Evolutionary conservation across 495 filamentous ascomycete genomes (phyloP).

Genomic region (Glarea lozoyensis): DNA sequence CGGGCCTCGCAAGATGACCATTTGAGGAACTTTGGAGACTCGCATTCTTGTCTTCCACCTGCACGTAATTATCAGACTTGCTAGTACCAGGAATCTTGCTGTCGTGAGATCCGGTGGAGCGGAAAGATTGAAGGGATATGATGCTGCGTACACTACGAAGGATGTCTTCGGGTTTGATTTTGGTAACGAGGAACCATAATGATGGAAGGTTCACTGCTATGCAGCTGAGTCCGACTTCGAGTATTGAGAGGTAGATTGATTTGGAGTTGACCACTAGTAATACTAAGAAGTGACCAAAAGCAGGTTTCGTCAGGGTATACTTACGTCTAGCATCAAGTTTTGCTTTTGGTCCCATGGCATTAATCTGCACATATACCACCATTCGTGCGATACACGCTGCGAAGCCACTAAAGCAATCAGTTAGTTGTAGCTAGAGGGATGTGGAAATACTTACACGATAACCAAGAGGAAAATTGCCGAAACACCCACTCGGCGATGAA

Average conservation of each 20-base stretch:
- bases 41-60: too few relatives aligned
- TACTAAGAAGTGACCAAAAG: not conserved
- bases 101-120: constrained; percentile 1
- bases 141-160: constrained; percentile 6
- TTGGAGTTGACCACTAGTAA: constrained; percentile 8
- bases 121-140: not conserved
- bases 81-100: too few relatives aligned
- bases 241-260: constrained; percentile 14
- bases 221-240: constrained; percentile 9
- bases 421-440: not conserved
- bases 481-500: not conserved
- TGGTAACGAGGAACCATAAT: constrained; percentile 5
- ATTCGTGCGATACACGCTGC: not conserved
- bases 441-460: not conserved
- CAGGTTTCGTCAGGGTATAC: not conserved
- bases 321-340: not conserved
- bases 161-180: constrained; percentile 5
- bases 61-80: too few relatives aligned
- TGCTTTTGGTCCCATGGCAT: not conserved
- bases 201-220: constrained; percentile 18
- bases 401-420: not conserved
- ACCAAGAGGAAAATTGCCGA: not conserved
- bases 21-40: too few relatives aligned
- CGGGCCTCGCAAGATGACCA: too few relatives aligned
- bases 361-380: not conserved